Percentiles rank a stretch among this genome's conserved stretches.
Conservation (phyloP, 140 eudicot species). For the Ambrosia hybrid region DNA sequence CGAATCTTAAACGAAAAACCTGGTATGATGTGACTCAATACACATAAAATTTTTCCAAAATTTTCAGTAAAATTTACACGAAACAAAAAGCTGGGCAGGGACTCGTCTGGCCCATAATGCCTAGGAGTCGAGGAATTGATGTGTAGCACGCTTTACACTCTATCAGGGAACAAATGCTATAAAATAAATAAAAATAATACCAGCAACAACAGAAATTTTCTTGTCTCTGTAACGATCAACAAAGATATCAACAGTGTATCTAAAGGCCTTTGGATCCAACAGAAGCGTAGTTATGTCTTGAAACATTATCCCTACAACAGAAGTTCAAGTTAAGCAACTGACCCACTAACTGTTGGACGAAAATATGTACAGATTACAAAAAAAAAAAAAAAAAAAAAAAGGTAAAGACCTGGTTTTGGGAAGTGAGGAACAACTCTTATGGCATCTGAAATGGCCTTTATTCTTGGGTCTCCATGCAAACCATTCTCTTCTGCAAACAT, state of each 20-base stretch:
- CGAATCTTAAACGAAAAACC: no score
- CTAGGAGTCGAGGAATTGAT: no score
- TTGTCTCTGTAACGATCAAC: conserved; percentile 82
- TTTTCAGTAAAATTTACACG: no score
- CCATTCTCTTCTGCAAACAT: conserved; percentile 97
- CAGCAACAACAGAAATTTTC: conserved; percentile 91
- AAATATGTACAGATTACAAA: not conserved
- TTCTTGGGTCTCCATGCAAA: conserved; percentile 76
- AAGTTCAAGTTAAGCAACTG: not conserved
- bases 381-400: not conserved
- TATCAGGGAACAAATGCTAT: no score
- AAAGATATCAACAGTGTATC: conserved; percentile 76
- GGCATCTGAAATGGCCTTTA: conserved; percentile 84
- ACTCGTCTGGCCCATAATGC: no score
- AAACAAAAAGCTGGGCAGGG: no score
- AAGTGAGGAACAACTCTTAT: conserved; percentile 91
- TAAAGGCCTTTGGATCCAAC: conserved; percentile 78
- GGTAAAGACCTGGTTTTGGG: conserved; percentile 68
- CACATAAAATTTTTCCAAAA: no score
- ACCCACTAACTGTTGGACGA: conserved; percentile 26
- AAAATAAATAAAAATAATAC: conserved; percentile 33
- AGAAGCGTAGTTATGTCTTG: conserved; percentile 91
- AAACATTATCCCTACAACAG: conserved; percentile 79
- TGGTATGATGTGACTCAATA: no score
- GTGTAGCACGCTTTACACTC: no score